Evolutionary conservation across 2,329 filamentous ascomycete genomes (phyloP).

Genomic region (Amylocarpus encephaloides): DNA sequence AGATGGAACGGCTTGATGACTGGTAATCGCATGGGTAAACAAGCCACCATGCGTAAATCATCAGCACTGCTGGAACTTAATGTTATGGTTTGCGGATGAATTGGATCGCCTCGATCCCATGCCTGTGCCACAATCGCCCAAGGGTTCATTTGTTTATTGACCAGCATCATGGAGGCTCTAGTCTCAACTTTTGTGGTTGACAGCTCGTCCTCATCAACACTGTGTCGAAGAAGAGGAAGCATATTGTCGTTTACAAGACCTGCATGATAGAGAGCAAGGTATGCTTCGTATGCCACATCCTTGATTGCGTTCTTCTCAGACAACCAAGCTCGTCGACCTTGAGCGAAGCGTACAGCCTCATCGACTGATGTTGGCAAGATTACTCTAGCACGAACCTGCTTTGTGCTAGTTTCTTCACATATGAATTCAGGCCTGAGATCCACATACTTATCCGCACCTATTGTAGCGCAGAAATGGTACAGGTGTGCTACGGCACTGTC

Average conservation of each 20-base stretch:
- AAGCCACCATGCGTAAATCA: constrained; percentile 12
- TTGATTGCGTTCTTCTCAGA: constrained; percentile 57
- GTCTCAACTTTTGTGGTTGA: constrained; percentile 50
- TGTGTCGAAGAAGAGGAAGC: constrained; percentile 48
- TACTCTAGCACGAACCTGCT: constrained; percentile 51
- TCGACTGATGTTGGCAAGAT: constrained; percentile 66
- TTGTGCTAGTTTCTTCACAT: constrained; percentile 29
- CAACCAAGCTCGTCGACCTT: constrained; percentile 52
- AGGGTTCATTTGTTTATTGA: constrained; percentile 32
- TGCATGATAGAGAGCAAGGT: constrained; percentile 59
- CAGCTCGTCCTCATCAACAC: constrained; percentile 35
- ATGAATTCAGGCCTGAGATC: constrained; percentile 63
- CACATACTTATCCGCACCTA: constrained; percentile 50
- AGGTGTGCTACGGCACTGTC: constrained; percentile 71
- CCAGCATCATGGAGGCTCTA: constrained; percentile 32
- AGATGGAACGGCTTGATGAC: constrained; percentile 18
- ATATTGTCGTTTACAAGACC: constrained; percentile 74
- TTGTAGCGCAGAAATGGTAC: constrained; percentile 68
- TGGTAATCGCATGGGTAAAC: constrained; percentile 20
- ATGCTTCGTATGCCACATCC: constrained; percentile 75
- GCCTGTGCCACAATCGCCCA: constrained; percentile 33
- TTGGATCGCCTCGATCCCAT: constrained; percentile 50
- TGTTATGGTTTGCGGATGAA: constrained; percentile 66
- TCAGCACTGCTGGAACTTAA: constrained; percentile 36
- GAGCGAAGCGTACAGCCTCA: constrained; percentile 48